Evolutionary conservation across 257 asterid genomes (phyloP), one percentile per base, ranked within the genome.

Genomic region (Penstemon newberryi): DNA sequence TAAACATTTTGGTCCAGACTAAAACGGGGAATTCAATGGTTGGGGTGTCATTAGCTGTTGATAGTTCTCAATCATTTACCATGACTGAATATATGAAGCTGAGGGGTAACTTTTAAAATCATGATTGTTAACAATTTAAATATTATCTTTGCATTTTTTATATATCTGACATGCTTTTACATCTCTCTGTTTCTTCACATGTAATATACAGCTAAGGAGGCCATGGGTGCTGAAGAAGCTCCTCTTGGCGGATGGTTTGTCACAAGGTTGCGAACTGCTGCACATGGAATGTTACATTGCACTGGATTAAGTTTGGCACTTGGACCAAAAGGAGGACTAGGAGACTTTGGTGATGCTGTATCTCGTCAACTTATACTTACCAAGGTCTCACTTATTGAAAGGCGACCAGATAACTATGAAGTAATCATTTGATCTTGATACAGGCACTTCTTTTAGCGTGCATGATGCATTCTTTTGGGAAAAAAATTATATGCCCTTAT

Each of bases 251-350:
- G 87, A 71, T 94, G 99, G 99, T 89, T 86, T 33, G 96, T 94
- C 53, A 90, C 95, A 65, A 90, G 99, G 80, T 79, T 94, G 87
- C 90, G 99, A 15, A 81, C 97, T 83, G 94, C 87, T 78, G 99
- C 95, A 55, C 97, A 85, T 84, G 99, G 99, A 70, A 91, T 82
- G 76, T 81, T 85, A 61, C 89, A 83, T 86, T 73, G 83, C 80
- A 78, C 85, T 45, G 96, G 94, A 39, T 83, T 86, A 76, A 80
- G 89, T 84, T 82, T 90, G 86, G 85, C 83, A 47, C 77, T 87
- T 78, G 99, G 99, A 71, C 96, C 97, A 63, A 91, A 86, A 84
- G 99, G 99, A 59, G 99, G 99, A 54, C 88, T 94, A 43, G 99
- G 99, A 75, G 96, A 94, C 70, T 72, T 67, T 44, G 99, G 99